phyloP scores from a whole-genome alignment of 2,329 filamentous ascomycete genomes.

The Xylariaceae sp. region DNA sequence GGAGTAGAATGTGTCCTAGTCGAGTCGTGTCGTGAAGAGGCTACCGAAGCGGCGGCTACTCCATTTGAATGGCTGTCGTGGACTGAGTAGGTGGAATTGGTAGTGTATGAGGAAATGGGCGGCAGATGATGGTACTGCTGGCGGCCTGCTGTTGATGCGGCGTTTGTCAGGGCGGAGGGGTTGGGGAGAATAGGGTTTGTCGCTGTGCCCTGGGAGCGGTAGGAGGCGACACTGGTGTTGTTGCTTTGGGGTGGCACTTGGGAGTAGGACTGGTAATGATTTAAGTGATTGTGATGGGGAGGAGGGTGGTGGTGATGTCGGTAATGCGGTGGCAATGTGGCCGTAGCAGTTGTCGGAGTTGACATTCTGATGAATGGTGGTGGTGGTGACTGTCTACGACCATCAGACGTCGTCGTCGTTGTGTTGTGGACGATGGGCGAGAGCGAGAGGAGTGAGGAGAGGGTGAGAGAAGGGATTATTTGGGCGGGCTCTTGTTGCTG shows the following conservation, averaged over 20 bases:
- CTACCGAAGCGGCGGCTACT: constrained; percentile 32
- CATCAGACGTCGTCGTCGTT: constrained; percentile 9
- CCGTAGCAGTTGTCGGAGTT: constrained; percentile 74
- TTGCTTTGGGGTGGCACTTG: constrained; percentile 21
- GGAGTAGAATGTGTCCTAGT: constrained; percentile 33
- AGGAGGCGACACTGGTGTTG: too few species aligned
- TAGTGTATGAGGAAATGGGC: constrained; percentile 26
- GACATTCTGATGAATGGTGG: constrained; percentile 55
- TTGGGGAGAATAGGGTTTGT: constrained; percentile 37
- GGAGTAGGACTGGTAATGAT: constrained; percentile 27
- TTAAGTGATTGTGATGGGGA: constrained; percentile 63
- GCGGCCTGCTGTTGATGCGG: constrained; percentile 33
- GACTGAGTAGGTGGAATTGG: constrained; percentile 21
- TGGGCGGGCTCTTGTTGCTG: too few species aligned
- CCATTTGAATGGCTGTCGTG: constrained; percentile 34
- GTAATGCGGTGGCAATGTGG: constrained; percentile 66
- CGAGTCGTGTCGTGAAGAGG: constrained; percentile 29
- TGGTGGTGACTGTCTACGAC: constrained; percentile 7
- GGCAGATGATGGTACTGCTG: constrained; percentile 8
- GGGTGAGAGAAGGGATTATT: constrained; percentile 1
- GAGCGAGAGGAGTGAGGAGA: constrained; percentile 1
- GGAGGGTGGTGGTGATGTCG: constrained; percentile 55
- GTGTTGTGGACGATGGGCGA: not conserved
- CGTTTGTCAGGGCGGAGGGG: constrained; percentile 29
- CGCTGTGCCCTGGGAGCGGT: constrained; percentile 29